These are phyloP conservation scores for Pseudopithomyces chartarum DNA, from an alignment of 2,329 filamentous ascomycete species.

Conservation along the genomic window DNA sequence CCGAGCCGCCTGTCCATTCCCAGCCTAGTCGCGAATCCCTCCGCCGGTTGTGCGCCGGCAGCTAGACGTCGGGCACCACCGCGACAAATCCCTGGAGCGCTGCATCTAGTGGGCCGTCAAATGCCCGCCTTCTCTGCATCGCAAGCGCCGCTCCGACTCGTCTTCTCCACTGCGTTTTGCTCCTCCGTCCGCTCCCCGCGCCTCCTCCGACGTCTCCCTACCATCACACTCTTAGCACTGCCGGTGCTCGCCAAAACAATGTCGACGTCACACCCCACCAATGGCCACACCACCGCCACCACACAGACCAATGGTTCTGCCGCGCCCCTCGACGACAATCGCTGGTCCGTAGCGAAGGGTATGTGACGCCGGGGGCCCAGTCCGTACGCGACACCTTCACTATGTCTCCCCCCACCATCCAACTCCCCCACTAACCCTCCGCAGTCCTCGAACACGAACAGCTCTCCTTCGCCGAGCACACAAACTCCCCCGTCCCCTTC, in stretches of 20 bases:
- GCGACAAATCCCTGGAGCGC: no score
- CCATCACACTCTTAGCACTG: no score
- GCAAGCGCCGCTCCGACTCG: not conserved
- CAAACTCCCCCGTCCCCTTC: slow-evolving; percentile 81
- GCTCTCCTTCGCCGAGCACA: slow-evolving; percentile 61
- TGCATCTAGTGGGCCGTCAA: no score
- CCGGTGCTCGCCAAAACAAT: not conserved
- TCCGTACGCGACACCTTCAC: slow-evolving; percentile 40
- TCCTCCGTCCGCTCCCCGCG: not conserved
- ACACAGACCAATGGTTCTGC: slow-evolving; percentile 49
- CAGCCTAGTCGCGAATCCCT: no score
- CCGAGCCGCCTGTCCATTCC: no score
- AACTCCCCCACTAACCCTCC: not conserved
- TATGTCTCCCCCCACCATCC: not conserved
- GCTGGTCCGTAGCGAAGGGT: slow-evolving; percentile 54
- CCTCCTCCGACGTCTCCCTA: not conserved
- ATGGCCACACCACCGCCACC: slow-evolving; percentile 22
- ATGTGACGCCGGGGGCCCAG: slow-evolving; percentile 41
- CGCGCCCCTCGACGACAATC: slow-evolving; percentile 40
- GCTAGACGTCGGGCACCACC: no score
- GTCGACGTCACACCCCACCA: slow-evolving; percentile 10
- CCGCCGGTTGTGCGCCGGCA: no score
- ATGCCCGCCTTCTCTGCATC: no score
- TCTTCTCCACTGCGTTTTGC: not conserved
- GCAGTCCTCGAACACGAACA: slow-evolving; percentile 69